Conservation (phyloP, 2,329 filamentous ascomycete species). For the Trichoderma breve region DNA sequence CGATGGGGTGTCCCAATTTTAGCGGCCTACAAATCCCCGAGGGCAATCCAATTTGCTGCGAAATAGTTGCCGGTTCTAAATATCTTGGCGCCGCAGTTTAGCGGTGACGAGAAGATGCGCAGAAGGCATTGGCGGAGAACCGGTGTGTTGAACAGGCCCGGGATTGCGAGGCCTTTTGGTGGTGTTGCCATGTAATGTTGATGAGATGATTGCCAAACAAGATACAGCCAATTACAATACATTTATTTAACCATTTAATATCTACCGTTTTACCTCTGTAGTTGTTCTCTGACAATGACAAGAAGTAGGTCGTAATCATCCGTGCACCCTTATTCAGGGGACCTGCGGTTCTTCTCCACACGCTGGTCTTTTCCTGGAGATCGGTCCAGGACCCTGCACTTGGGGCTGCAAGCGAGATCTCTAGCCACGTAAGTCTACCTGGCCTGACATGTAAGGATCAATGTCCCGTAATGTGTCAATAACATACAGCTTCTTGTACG, state of each 20-base stretch:
- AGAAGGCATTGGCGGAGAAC: background rate
- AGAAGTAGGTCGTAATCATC: background rate
- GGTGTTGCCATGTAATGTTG: background rate
- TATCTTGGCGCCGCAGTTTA: constrained; percentile 11
- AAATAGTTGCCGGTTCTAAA: constrained; percentile 5
- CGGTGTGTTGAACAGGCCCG: background rate
- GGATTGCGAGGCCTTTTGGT: background rate
- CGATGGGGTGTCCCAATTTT: background rate
- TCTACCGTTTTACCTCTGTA: background rate
- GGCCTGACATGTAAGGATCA: background rate
- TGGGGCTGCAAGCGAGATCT: constrained; percentile 15
- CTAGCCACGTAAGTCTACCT: background rate
- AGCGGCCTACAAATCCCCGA: constrained; percentile 7
- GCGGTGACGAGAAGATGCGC: constrained; percentile 6
- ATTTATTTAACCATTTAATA: background rate
- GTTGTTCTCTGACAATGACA: background rate
- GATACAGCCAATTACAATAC: background rate
- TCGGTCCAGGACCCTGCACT: constrained; percentile 2
- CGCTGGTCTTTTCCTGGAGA: background rate
- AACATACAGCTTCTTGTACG: too few species aligned
- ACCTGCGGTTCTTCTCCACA: background rate
- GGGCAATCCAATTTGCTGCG: constrained; percentile 1
- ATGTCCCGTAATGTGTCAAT: background rate
- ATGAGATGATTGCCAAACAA: background rate
- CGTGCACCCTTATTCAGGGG: background rate